A percentile compares a stretch with the other conserved stretches of the same genome.
These are phyloP conservation scores for Smithsoniella earleae DNA, from an alignment of 163 green algal species.

Conservation along the genomic window DNA sequence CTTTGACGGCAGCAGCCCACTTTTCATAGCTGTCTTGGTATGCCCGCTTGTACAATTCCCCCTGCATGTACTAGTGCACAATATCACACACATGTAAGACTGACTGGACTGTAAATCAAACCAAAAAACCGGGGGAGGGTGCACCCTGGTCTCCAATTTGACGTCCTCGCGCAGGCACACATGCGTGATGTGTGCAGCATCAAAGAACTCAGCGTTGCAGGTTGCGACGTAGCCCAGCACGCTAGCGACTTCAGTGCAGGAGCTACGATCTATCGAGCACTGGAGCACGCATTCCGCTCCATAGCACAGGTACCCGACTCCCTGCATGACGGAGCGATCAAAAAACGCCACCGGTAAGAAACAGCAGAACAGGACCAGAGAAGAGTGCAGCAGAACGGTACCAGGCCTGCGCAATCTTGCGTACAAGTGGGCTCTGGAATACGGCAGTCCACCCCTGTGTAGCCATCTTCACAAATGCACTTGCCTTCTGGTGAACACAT, in stretches of 20 bases:
- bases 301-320: neutral
- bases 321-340: no score
- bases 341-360: no score
- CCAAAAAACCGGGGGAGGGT: no score
- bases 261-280: constrained; percentile 6
- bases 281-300: neutral
- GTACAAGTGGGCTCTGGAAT: constrained; percentile 6
- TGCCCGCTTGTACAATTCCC: neutral
- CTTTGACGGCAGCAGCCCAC: neutral
- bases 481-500: neutral
- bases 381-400: no score
- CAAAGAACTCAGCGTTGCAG: neutral
- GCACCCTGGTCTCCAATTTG: no score
- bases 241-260: neutral
- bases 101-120: neutral
- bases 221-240: neutral
- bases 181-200: neutral
- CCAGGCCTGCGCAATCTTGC: neutral
- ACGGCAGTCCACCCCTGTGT: constrained; percentile 5
- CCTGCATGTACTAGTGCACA: neutral
- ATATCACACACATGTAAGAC: neutral
- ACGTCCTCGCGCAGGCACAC: constrained; percentile 11
- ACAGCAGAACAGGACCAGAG: no score
- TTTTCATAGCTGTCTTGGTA: neutral
- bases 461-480: neutral